phyloP scores from a whole-genome alignment of 495 filamentous ascomycete genomes.

The Lophiostoma macrostomum region DNA sequence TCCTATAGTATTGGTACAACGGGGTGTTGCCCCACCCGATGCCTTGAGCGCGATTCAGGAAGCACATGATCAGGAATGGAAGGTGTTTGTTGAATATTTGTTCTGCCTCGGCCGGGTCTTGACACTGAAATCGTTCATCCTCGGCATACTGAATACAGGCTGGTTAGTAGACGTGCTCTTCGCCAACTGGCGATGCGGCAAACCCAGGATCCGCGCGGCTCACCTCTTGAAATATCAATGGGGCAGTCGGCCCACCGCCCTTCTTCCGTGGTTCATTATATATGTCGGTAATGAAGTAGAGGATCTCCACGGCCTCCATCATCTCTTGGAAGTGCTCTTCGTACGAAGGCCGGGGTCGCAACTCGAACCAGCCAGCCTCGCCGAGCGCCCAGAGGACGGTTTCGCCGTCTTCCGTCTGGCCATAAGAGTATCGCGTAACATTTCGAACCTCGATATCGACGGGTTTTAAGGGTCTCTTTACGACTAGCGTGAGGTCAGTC shows the following conservation, averaged over 20 bases:
- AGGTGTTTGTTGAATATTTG: conserved; percentile 54
- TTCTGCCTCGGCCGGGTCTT: conserved; percentile 47
- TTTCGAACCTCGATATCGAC: conserved; percentile 59
- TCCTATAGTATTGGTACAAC: conserved; percentile 52
- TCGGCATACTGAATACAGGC: conserved; percentile 29
- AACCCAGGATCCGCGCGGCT: too few species aligned
- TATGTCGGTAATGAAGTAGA: conserved; percentile 65
- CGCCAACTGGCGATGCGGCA: neutral
- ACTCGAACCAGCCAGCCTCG: conserved; percentile 74
- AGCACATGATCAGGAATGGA: conserved; percentile 55
- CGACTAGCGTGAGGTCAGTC: conserved; percentile 5
- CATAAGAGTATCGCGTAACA: conserved; percentile 67
- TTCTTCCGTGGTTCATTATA: conserved; percentile 31
- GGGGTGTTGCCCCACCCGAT: conserved; percentile 55
- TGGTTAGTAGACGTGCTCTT: conserved; percentile 4
- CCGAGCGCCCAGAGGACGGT: conserved; percentile 73
- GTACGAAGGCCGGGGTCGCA: conserved; percentile 62
- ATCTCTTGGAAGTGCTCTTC: conserved; percentile 60
- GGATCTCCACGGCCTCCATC: conserved; percentile 64
- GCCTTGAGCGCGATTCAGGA: conserved; percentile 56
- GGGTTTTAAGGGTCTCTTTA: conserved; percentile 30
- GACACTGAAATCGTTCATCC: conserved; percentile 24
- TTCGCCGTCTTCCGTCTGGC: conserved; percentile 57
- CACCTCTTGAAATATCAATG: conserved; percentile 38
- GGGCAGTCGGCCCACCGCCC: conserved; percentile 29